Evolutionary conservation across 2,329 filamentous ascomycete species (phyloP), one percentile per base, ranked within the genome.

Genomic region (Cladobotryum mycophilum): DNA sequence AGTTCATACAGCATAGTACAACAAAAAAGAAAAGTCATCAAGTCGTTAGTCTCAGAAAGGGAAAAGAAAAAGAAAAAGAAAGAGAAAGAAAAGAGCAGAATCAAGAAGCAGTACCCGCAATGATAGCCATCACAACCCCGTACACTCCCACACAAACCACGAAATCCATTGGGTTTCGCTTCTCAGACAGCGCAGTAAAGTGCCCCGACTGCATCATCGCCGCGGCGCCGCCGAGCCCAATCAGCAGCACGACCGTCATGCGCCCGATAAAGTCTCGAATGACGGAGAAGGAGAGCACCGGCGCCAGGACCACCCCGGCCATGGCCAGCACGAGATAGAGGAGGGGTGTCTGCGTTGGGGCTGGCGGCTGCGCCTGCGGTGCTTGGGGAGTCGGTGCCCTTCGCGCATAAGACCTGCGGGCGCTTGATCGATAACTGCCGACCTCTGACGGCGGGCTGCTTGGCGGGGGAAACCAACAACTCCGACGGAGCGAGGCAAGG

Each of bases 241-340:
- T 74, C 0, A 84, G 67, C 4, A 75, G 58, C 2, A 82, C 76
- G 2, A 85, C 74, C 0, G 75, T 74, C 55, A 85, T 72, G n/a
- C 81, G 73, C 2, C 76, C 79, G 0, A 76, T 61, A 53, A 84
- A 81, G 5, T 76, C 74, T 0, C 76, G 71, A 17, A 85, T 77
- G 18, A 82, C 70, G 5, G 73, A 64, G 59, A 85, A 86, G 1
- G 78, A 74, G 8, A 85, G 59, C 1, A 84, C 69, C 0, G 83
- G 82, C 0, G 81, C 65, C 5, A 85, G 64, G 2, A 85, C 68
- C 0, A 61, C 62, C 13, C 59, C 49, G 25, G 60, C 55, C 18
- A 60, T 55, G 18, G 57, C 62, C 8, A 63, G 41, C 13, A 45
- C 53, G 12, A 58, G 41, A n/a, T 36, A n/a, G 11, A 40, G 20